These are phyloP conservation scores for Infundibulicybe gibba DNA, from an alignment of 768 basidiomycete species.

Conservation along the genomic window DNA sequence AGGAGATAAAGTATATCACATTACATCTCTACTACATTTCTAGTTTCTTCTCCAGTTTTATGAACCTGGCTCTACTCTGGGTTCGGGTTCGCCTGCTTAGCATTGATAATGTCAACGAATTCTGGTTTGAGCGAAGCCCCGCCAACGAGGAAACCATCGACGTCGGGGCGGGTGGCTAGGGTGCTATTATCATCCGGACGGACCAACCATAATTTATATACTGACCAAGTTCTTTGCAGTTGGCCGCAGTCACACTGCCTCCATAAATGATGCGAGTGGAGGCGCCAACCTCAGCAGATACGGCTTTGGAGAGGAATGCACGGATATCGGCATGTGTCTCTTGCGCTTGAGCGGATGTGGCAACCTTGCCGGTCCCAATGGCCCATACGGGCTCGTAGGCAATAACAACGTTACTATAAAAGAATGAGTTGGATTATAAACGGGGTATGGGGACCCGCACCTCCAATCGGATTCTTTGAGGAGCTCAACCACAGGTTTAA, in stretches of 20 bases:
- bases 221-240: slow-evolving; percentile 85
- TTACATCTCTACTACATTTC: no score
- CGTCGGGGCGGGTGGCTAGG: slow-evolving; percentile 71
- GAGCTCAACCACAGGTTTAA: slow-evolving; percentile 67
- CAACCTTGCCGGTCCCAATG: slow-evolving; percentile 97
- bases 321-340: slow-evolving; percentile 86
- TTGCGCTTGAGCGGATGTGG: slow-evolving; percentile 89
- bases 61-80: no score
- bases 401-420: slow-evolving; percentile 77
- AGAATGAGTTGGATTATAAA: neutral
- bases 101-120: slow-evolving; percentile 89
- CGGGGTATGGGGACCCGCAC: slow-evolving; percentile 35
- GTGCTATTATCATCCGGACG: neutral
- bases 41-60: no score
- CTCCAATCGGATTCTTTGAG: slow-evolving; percentile 73
- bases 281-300: slow-evolving; percentile 69
- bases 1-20: no score
- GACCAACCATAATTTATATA: slow-evolving; percentile 8
- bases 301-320: slow-evolving; percentile 57
- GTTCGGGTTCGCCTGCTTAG: slow-evolving; percentile 38
- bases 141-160: slow-evolving; percentile 98
- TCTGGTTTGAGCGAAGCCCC: slow-evolving; percentile 98
- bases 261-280: slow-evolving; percentile 90
- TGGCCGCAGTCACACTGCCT: slow-evolving; percentile 87
- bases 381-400: slow-evolving; percentile 99